phyloP scores from a whole-genome alignment of 108 stramenopile species.

The Nitzschia sp. region DNA sequence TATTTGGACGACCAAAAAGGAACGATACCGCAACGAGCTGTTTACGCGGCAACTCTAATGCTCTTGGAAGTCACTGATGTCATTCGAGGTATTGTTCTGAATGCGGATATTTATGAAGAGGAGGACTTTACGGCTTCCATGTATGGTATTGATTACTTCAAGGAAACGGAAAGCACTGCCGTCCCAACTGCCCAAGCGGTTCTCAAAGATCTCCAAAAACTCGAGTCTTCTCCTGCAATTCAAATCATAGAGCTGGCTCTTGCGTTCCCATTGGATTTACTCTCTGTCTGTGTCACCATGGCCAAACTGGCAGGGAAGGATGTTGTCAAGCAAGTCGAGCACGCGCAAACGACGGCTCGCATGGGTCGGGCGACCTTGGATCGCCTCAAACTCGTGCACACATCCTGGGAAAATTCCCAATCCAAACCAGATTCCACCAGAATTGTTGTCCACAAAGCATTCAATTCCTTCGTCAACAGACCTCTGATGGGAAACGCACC shows the following conservation, averaged over 20 bases:
- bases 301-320: slow-evolving; percentile 22
- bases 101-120: slow-evolving; percentile 94
- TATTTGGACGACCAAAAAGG: slow-evolving; percentile 22
- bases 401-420: slow-evolving; percentile 7
- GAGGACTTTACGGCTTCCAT: slow-evolving; percentile 81
- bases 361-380: slow-evolving; percentile 16
- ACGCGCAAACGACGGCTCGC: slow-evolving; percentile 18
- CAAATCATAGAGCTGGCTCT: slow-evolving; percentile 16
- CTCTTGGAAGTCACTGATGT: slow-evolving; percentile 66
- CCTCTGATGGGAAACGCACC: slow-evolving; percentile 76
- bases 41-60: slow-evolving; percentile 62
- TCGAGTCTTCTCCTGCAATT: slow-evolving; percentile 13
- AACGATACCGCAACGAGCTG: slow-evolving; percentile 54
- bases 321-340: slow-evolving; percentile 22
- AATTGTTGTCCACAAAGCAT: slow-evolving; percentile 36
- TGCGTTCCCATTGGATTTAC: slow-evolving; percentile 24
- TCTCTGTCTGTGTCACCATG: slow-evolving; percentile 17
- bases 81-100: slow-evolving; percentile 61
- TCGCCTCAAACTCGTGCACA: slow-evolving; percentile 8
- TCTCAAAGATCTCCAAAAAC: slow-evolving; percentile 5
- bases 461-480: slow-evolving; percentile 74
- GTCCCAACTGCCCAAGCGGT: background rate
- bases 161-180: slow-evolving; percentile 14
- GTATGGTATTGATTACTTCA: slow-evolving; percentile 33
- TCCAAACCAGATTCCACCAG: slow-evolving; percentile 16